Evolutionary conservation across 768 basidiomycete species (phyloP).

Genomic region (Mrakia gelida): DNA sequence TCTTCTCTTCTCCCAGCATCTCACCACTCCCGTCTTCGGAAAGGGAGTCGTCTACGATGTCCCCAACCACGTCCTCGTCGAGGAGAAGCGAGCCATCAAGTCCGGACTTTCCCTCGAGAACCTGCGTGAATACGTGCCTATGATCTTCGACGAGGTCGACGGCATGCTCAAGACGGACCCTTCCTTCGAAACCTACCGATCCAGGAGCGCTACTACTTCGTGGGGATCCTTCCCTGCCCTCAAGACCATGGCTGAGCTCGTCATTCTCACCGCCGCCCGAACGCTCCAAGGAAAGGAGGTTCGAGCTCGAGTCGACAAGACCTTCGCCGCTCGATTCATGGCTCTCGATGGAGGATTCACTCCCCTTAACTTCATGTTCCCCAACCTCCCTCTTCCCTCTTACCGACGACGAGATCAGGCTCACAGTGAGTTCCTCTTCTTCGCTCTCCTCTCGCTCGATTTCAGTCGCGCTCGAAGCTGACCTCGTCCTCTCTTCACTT

Average conservation of each 20-base stretch:
- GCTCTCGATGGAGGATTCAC: constrained; percentile 92
- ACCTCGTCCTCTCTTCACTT: not conserved
- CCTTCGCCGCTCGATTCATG: constrained; percentile 75
- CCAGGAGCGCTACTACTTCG: constrained; percentile 49
- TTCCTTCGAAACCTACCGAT: constrained; percentile 49
- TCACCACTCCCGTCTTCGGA: constrained; percentile 93
- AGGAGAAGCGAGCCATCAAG: constrained; percentile 89
- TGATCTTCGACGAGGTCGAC: constrained; percentile 62
- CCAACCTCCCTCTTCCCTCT: constrained; percentile 82
- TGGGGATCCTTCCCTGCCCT: constrained; percentile 76
- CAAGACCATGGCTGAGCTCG: constrained; percentile 74
- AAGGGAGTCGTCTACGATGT: constrained; percentile 97
- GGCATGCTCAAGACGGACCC: constrained; percentile 65
- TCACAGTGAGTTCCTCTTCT: constrained; percentile 48
- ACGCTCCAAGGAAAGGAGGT: constrained; percentile 93
- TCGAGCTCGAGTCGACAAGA: constrained; percentile 68
- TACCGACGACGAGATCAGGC: constrained; percentile 85
- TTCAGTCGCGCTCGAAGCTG: not conserved
- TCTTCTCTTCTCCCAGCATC: constrained; percentile 56
- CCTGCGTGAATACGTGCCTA: constrained; percentile 73
- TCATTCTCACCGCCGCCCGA: constrained; percentile 86
- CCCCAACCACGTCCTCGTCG: constrained; percentile 94
- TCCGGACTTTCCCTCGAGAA: constrained; percentile 89
- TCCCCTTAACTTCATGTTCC: constrained; percentile 91
- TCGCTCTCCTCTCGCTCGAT: not conserved